Evolutionary conservation across 108 stramenopile genomes (phyloP), one percentile per base, ranked within the genome.

Genomic region (Conticribra weissflogii): DNA sequence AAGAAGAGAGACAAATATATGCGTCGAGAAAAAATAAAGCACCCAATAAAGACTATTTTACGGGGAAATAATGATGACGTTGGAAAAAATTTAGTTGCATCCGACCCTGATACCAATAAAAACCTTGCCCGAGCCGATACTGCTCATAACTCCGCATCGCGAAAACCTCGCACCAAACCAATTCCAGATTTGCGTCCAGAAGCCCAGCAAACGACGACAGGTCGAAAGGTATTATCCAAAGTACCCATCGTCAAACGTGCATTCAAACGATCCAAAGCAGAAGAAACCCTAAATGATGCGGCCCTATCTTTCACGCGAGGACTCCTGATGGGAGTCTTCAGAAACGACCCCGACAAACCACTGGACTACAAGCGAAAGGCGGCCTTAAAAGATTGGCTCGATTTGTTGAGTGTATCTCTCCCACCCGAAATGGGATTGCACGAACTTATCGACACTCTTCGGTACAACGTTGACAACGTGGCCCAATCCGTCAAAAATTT

Each of bases 351-450:
- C 51, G 27, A 33, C 34, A 69, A 21, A 54, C 29, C 75, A 23
- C 54, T 76, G 14, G 69, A 70, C 24, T 63, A 63, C 23, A 71
- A 71, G 34, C 24, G 69, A 15, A 76, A 76, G 70, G 54, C 31
- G 15, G 75, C 75, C 23, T 29, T 76, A 19, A 30, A 60, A n/a
- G 69, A 76, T 47, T 76, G 75, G 75, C 48, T 76, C 30, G 69
- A 71, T 44, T 25, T 76, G 28, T n/a, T 76, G 16, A 71, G 68
- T 33, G 69, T 71, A n/a, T 64, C 75, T 23, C 33, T 76, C 12
- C 75, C 75, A 9, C 75, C 75, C 3, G 75, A 76, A 41, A 62
- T 76, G 36, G 70, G 63, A 23, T 63, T 76, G 53, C 75, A 76
- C 65, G 70, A 71, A 18, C 53, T 76, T 4, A 71, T 76, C 53